Evolutionary conservation across 371 early-diverging fungal species (phyloP).

Genomic region (Neoconidiobolus thromboides): DNA sequence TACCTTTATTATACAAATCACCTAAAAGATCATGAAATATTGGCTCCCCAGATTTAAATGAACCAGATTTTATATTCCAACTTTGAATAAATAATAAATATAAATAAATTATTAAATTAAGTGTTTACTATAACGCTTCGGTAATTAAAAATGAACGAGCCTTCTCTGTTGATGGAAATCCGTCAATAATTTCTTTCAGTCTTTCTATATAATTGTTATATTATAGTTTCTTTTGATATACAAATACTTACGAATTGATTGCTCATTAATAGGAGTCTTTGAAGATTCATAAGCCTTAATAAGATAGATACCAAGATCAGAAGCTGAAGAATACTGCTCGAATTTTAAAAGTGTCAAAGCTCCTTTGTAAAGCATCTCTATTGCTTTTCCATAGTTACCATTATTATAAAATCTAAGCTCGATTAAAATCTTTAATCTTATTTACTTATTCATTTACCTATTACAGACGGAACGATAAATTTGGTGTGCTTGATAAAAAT

Average conservation of each 20-base stretch:
- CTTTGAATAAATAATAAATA: background rate
- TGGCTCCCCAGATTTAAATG: background rate
- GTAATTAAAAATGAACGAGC: background rate
- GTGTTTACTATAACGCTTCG: constrained; percentile 1
- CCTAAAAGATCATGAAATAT: constrained; percentile 2
- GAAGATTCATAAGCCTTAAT: background rate
- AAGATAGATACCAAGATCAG: constrained; percentile 1
- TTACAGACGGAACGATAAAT: constrained; percentile 6
- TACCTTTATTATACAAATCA: background rate
- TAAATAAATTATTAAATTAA: background rate
- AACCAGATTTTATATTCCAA: background rate
- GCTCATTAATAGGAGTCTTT: background rate
- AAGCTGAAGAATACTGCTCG: background rate
- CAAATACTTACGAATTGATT: background rate
- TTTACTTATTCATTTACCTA: background rate
- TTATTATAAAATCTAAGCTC: background rate
- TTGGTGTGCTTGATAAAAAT: constrained; percentile 6
- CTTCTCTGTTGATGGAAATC: constrained; percentile 1
- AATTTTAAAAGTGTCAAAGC: background rate
- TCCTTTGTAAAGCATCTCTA: background rate
- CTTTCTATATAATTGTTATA: background rate
- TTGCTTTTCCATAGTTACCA: background rate
- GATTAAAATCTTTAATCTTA: background rate
- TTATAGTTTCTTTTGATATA: background rate
- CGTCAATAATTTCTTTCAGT: background rate